Evolutionary conservation across 1,284 basidiomycete genomes (phyloP), one percentile per base, ranked within the genome.

Genomic region (Cutaneotrichosporon cutaneum): DNA sequence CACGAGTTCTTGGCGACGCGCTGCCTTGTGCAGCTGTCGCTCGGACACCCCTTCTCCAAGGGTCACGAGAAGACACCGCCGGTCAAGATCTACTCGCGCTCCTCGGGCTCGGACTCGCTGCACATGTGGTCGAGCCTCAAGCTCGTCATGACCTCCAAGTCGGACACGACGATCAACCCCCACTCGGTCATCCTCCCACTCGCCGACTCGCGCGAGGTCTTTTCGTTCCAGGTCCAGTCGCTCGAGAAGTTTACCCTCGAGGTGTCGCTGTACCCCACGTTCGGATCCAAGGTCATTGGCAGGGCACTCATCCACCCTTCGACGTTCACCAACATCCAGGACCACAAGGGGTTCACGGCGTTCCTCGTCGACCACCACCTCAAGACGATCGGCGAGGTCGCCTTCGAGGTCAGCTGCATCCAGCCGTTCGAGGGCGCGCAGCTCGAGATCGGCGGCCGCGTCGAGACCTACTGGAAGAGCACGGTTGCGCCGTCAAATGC

Each of bases 381-480:
- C 58, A 92, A 96, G 77, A 86, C 94, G 54, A 92, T 99, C 60
- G 96, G 96, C 69, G 94, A 99, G 84, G 88, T 99, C 16, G 86
- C 88, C 50, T 94, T 98, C 76, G 92, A 93, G 74, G 83, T 94
- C 45, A 90, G 88, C 72, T 86, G 94, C 64, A 88, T 97, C 69
- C 90, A 87, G 22, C 91, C 94, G 3, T 99, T 98, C 78, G 87
- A 89, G 66, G 92, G 90, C 10, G 92, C 94, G 50, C 93, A 92
- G 68, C 84, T 99, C n/a, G 92, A 95, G 80, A 90, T 98, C 63
- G 94, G 94, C 27, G 95, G 96, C 11, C 87, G 92, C 54, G 86
- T 96, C 22, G 93, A 96, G 80, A 97, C 94, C 0, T 97, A 97
- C 78, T 97, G 94, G 94, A 96, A 95, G 80, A 93, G 92, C 14